Evolutionary conservation across 345 rosid species (phyloP), one percentile per base, ranked within the genome.

Genomic region (Brassica nigra): DNA sequence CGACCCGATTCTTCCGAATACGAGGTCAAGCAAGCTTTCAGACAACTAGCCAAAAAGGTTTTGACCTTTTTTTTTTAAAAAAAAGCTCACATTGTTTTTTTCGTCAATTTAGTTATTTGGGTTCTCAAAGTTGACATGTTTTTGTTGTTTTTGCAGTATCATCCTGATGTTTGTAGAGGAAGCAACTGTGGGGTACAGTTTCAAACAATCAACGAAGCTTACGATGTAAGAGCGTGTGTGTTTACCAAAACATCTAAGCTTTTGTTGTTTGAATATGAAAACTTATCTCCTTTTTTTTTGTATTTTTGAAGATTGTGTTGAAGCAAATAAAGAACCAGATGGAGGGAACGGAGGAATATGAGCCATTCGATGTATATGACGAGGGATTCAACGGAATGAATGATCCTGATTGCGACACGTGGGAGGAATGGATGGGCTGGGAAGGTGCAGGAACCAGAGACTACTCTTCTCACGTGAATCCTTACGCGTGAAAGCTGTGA

Each of bases 371-470:
- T 74, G 68, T 77, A 42, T 52, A 36, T 0, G 86, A 87, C 4
- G 97, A 90, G 47, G 82, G 85, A 10, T 76, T 83, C 69, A 81
- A 84, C 37, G 98, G 89, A 78, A 84, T 85, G 90, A 37, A 85
- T 29, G 91, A 91, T 71, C 84, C 87, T 12, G 93, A 91, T 34
- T 89, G 87, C 73, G 97, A 89, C 28, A 47, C 93, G 78, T 92
- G 99, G 97, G 99, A 95, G 15, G 97, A 91, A 74, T 95, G 99
- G 97, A 95, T 95, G 99, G 97, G 97, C 5, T 95, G 97, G 95
- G 99, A 95, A 84, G 97, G 99, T 34, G 99, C 93, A 37, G 97
- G 97, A 30, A 91, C 90, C 15, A 75, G 92, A 0, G 97, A 88
- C 64, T 95, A 92, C 80, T 65, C 97, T 3, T 90, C 97, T 6